Conservation (phyloP, 2,329 filamentous ascomycete species). For the Colletotrichum abscissum region DNA sequence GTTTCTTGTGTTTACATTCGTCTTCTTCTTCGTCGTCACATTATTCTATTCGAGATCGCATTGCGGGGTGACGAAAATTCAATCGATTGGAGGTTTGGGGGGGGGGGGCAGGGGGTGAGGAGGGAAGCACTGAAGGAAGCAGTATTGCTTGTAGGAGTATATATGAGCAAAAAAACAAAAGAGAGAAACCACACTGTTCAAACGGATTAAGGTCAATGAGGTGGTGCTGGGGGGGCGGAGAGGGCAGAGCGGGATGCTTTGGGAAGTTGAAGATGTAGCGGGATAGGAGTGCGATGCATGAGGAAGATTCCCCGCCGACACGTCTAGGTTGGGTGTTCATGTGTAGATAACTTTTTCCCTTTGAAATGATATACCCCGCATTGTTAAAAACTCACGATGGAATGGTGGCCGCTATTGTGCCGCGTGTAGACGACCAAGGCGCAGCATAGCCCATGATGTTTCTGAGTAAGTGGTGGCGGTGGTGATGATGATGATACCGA, state of each 20-base stretch:
- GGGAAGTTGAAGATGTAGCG: too few relatives aligned
- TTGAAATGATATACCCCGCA: not conserved
- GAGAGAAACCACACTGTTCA: not conserved
- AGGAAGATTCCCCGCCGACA: too few relatives aligned
- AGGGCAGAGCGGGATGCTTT: too few relatives aligned
- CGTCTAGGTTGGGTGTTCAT: not conserved
- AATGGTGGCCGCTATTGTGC: not conserved
- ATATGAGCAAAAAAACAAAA: conserved; percentile 3
- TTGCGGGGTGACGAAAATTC: conserved; percentile 30
- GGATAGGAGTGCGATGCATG: too few relatives aligned
- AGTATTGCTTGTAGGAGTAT: conserved; percentile 25
- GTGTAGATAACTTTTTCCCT: not conserved
- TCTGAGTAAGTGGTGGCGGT: not conserved
- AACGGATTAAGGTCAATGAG: too few relatives aligned
- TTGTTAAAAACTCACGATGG: not conserved
- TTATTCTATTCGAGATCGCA: conserved; percentile 15
- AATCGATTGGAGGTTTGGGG: not conserved
- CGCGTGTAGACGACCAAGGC: not conserved
- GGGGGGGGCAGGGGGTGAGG: too few relatives aligned
- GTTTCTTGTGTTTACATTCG: conserved; percentile 1
- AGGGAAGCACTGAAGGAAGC: not conserved
- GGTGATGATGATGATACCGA: not conserved
- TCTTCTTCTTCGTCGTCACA: not conserved
- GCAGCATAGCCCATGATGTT: not conserved
- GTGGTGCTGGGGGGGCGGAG: too few relatives aligned